Conservation (phyloP, 352 stramenopile species). For the Globisporangium viniferum region DNA sequence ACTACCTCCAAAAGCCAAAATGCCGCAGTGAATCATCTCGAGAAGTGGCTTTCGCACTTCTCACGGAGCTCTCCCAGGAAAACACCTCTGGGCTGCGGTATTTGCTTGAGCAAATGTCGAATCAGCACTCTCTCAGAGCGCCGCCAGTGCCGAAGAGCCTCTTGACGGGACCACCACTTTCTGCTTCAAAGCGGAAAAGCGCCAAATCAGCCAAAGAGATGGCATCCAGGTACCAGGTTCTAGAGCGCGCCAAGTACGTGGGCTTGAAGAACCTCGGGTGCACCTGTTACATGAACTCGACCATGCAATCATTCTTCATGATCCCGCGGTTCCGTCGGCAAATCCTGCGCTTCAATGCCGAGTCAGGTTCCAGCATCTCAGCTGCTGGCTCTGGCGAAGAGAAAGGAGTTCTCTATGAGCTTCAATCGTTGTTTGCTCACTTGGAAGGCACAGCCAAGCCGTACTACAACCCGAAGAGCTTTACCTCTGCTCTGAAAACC, state of each 20-base stretch:
- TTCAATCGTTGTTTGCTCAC: slow-evolving; percentile 90
- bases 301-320: slow-evolving; percentile 95
- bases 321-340: slow-evolving; percentile 87
- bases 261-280: slow-evolving; percentile 94
- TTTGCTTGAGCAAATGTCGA: slow-evolving; percentile 65
- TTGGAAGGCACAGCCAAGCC: slow-evolving; percentile 82
- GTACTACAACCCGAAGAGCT: slow-evolving; percentile 79
- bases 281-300: slow-evolving; percentile 96
- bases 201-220: slow-evolving; percentile 38
- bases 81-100: slow-evolving; percentile 60
- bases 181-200: slow-evolving; percentile 51
- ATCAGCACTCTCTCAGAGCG: slow-evolving; percentile 70
- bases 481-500: slow-evolving; percentile 83
- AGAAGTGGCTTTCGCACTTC: slow-evolving; percentile 75
- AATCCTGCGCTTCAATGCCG: slow-evolving; percentile 66
- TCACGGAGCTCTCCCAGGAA: slow-evolving; percentile 62
- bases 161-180: slow-evolving; percentile 16
- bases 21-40: slow-evolving; percentile 75
- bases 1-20: slow-evolving; percentile 78
- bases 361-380: slow-evolving; percentile 6
- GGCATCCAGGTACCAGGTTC: slow-evolving; percentile 18
- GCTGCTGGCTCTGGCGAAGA: slow-evolving; percentile 21
- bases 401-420: slow-evolving; percentile 69
- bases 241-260: slow-evolving; percentile 80
- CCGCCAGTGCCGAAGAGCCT: slow-evolving; percentile 27